These are phyloP conservation scores for Monilinia polystroma DNA, from an alignment of 2,329 filamentous ascomycete genomes.

Conservation along the genomic window DNA sequence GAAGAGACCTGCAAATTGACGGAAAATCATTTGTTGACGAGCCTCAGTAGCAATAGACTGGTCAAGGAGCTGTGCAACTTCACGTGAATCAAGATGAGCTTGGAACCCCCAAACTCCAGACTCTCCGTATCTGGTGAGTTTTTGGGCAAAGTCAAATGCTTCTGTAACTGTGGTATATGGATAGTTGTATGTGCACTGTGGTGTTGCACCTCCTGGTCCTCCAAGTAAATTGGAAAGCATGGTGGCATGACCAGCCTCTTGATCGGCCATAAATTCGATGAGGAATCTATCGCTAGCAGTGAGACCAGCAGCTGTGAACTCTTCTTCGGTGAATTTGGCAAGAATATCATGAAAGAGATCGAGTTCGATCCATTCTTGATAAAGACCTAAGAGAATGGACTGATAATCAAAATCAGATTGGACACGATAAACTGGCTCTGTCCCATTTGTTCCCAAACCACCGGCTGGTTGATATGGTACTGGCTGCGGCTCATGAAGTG, in stretches of 20 bases:
- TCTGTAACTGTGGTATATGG: constrained; percentile 72
- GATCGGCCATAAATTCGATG: constrained; percentile 73
- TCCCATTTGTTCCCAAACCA: constrained; percentile 60
- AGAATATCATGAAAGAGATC: constrained; percentile 80
- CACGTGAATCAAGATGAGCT: constrained; percentile 72
- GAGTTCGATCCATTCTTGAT: constrained; percentile 83
- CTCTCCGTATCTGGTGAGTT: constrained; percentile 79
- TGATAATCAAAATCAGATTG: constrained; percentile 83
- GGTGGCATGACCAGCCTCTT: constrained; percentile 76
- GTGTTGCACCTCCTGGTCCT: constrained; percentile 55
- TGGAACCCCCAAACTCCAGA: constrained; percentile 79
- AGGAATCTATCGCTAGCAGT: constrained; percentile 67
- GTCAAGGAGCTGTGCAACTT: constrained; percentile 69
- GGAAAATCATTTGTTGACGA: constrained; percentile 80
- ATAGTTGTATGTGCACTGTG: constrained; percentile 77
- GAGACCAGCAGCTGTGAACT: constrained; percentile 69
- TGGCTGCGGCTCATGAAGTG: constrained; percentile 65
- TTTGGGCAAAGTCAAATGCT: constrained; percentile 81
- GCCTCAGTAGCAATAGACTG: constrained; percentile 78
- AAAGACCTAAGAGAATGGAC: constrained; percentile 67
- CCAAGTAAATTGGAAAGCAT: constrained; percentile 77
- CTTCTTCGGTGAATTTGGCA: constrained; percentile 63
- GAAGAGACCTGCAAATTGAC: constrained; percentile 76
- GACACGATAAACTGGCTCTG: constrained; percentile 61
- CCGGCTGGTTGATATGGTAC: constrained; percentile 48